Percentiles rank a stretch among this genome's conserved stretches.
phyloP scores from a whole-genome alignment of 129 eudicot species.

The Saposhnikovia divaricata region DNA sequence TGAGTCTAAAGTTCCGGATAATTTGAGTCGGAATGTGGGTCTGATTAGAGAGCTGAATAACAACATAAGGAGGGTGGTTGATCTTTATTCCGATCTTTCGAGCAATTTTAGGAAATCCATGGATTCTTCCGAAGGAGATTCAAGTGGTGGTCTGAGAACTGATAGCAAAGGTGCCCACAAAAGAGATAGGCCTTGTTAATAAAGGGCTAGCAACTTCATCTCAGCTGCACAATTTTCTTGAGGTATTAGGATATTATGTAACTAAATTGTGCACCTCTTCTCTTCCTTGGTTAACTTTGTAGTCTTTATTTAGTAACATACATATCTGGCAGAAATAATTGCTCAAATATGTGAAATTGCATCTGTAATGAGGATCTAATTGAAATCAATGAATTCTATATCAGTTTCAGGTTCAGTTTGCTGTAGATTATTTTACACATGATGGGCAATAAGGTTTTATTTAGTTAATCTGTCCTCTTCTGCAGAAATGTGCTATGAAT shows the following conservation, averaged over 20 bases:
- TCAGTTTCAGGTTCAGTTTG: neutral
- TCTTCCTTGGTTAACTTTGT: neutral
- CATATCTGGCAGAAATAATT: conserved; percentile 14
- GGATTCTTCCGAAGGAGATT: conserved; percentile 77
- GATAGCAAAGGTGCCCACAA: conserved; percentile 57
- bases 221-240: conserved; percentile 17
- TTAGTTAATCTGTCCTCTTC: neutral
- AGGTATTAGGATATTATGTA: neutral
- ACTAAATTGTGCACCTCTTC: conserved; percentile 6
- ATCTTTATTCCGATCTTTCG: conserved; percentile 72
- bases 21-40: conserved; percentile 71
- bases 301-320: neutral
- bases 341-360: conserved; percentile 2
- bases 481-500: neutral
- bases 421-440: neutral
- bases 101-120: conserved; percentile 45
- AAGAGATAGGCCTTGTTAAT: conserved; percentile 52
- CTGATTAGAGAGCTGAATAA: conserved; percentile 74
- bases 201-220: neutral
- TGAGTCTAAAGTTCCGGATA: conserved; percentile 77
- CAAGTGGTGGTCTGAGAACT: conserved; percentile 42
- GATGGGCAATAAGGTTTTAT: neutral
- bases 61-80: conserved; percentile 79
- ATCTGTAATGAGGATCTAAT: conserved; percentile 11
- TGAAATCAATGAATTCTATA: conserved; percentile 6